Evolutionary conservation across 768 basidiomycete species (phyloP).

Genomic region (Chlorophyllum brunneum): DNA sequence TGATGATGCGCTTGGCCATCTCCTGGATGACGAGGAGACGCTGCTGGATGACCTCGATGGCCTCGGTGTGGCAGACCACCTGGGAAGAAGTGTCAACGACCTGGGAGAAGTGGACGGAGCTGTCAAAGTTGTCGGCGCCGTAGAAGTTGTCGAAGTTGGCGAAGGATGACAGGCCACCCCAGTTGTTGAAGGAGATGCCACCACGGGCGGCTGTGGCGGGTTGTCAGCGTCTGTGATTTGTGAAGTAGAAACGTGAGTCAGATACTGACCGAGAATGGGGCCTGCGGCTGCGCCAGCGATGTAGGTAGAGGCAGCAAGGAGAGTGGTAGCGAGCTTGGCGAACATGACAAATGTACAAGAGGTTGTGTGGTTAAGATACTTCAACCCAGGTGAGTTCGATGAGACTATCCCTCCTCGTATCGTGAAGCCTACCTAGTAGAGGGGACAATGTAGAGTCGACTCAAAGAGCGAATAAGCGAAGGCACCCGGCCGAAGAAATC

Average conservation of each 20-base stretch:
- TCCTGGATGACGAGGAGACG: constrained; percentile 38
- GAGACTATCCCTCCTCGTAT: no score
- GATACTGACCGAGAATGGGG: no score
- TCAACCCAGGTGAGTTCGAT: no score
- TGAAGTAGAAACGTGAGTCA: no score
- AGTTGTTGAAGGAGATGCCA: constrained; percentile 31
- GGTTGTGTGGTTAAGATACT: no score
- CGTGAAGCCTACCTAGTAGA: no score
- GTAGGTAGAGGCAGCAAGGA: constrained; percentile 17
- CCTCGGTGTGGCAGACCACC: constrained; percentile 29
- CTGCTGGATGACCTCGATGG: constrained; percentile 31
- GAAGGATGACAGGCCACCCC: constrained; percentile 29
- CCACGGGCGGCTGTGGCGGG: constrained; percentile 2
- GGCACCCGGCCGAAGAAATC: constrained; percentile 12
- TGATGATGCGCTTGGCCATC: constrained; percentile 31
- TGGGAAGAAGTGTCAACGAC: constrained; percentile 28
- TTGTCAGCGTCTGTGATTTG: no score
- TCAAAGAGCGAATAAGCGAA: constrained; percentile 10
- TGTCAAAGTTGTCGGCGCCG: constrained; percentile 31
- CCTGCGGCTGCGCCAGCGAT: constrained; percentile 18
- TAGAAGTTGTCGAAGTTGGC: no score
- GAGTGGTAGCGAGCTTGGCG: constrained; percentile 18
- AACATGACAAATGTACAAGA: constrained; percentile 22
- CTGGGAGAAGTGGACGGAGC: constrained; percentile 26
- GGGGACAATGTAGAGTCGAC: constrained; percentile 10